phyloP scores from a whole-genome alignment of 768 basidiomycete genomes.

The Chalciporus pseudorubinellus region DNA sequence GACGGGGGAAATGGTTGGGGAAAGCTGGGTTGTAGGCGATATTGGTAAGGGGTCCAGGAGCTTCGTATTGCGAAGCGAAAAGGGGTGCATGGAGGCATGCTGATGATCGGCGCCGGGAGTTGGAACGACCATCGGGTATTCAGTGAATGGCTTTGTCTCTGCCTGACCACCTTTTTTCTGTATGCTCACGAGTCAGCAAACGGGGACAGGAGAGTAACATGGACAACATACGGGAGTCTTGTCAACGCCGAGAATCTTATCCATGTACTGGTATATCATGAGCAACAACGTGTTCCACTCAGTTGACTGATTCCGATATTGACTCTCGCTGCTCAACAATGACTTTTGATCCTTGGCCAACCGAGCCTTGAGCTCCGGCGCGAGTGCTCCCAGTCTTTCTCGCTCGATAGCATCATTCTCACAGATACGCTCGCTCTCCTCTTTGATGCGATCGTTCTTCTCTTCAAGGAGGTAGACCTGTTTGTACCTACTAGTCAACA shows the following conservation, averaged over 20 bases:
- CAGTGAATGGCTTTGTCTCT: slow-evolving; percentile 79
- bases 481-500: too few species aligned
- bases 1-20: slow-evolving; percentile 28
- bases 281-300: slow-evolving; percentile 90
- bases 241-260: slow-evolving; percentile 88
- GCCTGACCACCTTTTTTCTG: slow-evolving; percentile 75
- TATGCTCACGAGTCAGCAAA: not conserved
- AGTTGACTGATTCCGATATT: slow-evolving; percentile 88
- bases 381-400: slow-evolving; percentile 63
- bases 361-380: slow-evolving; percentile 81
- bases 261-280: slow-evolving; percentile 93
- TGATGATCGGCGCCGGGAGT: slow-evolving; percentile 11
- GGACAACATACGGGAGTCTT: slow-evolving; percentile 69
- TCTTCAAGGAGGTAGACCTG: slow-evolving; percentile 85
- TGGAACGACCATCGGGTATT: slow-evolving; percentile 25
- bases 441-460: slow-evolving; percentile 72
- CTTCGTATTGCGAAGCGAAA: slow-evolving; percentile 36
- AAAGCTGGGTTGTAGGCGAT: slow-evolving; percentile 46
- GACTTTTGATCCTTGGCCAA: slow-evolving; percentile 80
- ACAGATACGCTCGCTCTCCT: slow-evolving; percentile 62
- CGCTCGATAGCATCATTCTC: slow-evolving; percentile 75
- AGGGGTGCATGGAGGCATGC: not conserved
- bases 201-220: not conserved
- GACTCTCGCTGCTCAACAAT: slow-evolving; percentile 65
- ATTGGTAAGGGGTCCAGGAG: slow-evolving; percentile 54